These are phyloP conservation scores for Phlyctochytrium bullatum DNA, from an alignment of 192 early-diverging fungal species.

Conservation along the genomic window DNA sequence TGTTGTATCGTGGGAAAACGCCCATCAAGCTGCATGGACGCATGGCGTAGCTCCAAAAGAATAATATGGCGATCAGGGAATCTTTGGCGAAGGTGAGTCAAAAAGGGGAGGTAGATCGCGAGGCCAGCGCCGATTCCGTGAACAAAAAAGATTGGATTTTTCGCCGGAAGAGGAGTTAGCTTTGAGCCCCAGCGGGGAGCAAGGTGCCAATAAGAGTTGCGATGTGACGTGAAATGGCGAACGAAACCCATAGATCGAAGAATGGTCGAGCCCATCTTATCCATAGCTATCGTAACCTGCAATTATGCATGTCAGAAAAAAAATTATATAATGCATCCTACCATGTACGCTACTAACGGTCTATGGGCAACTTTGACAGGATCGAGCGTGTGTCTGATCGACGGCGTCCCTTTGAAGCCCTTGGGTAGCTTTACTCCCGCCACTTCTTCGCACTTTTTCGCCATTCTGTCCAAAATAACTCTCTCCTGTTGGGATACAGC, in stretches of 20 bases:
- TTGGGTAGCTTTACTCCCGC: background rate
- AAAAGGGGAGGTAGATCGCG: conserved; percentile 50
- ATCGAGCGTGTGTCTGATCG: background rate
- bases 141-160: conserved; percentile 60
- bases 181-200: background rate
- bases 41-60: conserved; percentile 55
- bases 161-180: background rate
- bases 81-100: conserved; percentile 36
- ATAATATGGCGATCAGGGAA: conserved; percentile 15
- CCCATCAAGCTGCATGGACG: conserved; percentile 63
- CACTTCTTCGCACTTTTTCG: background rate
- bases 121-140: conserved; percentile 64
- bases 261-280: background rate
- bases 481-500: background rate
- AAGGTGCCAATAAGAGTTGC: background rate
- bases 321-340: background rate
- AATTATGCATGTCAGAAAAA: background rate
- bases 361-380: background rate
- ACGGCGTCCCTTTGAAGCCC: background rate
- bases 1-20: conserved; percentile 52
- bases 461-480: background rate
- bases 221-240: background rate
- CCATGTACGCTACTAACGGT: background rate
- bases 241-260: background rate
- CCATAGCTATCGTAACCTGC: background rate